phyloP scores from a whole-genome alignment of 768 basidiomycete genomes.

The Pleurotus citrinopileatus region DNA sequence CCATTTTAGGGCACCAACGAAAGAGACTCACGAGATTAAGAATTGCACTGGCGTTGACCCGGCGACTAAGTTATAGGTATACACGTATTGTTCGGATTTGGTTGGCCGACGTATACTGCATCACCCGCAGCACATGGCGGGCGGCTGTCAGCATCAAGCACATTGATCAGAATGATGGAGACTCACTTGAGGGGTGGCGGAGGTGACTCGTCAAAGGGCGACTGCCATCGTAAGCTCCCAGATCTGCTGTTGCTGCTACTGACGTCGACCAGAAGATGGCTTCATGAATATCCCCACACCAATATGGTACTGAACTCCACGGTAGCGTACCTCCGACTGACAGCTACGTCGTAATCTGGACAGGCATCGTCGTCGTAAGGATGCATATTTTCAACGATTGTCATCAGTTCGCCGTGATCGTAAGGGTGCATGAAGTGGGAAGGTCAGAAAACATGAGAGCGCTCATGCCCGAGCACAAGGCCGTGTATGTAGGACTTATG shows the following conservation, averaged over 20 bases:
- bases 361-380: slow-evolving; percentile 8
- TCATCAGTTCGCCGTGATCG: slow-evolving; percentile 1
- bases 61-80: slow-evolving; percentile 48
- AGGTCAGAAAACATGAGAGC: neutral
- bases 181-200: slow-evolving; percentile 3
- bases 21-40: slow-evolving; percentile 44
- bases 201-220: slow-evolving; percentile 4
- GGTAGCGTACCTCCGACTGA: slow-evolving; percentile 7
- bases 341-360: slow-evolving; percentile 9
- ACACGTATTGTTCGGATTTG: slow-evolving; percentile 43
- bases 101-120: neutral
- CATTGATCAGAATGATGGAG: neutral
- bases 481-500: slow-evolving; percentile 4
- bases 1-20: slow-evolving; percentile 2
- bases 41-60: slow-evolving; percentile 45
- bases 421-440: slow-evolving; percentile 8
- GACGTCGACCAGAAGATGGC: neutral
- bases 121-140: neutral
- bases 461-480: neutral
- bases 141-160: neutral
- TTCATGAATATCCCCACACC: slow-evolving; percentile 4
- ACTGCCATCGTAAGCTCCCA: slow-evolving; percentile 5
- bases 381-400: slow-evolving; percentile 8
- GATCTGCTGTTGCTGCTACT: slow-evolving; percentile 9
- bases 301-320: neutral